Base-by-base conservation (phyloP, 306 rosid genomes). In the Oemleria cerasiformis region DNA sequence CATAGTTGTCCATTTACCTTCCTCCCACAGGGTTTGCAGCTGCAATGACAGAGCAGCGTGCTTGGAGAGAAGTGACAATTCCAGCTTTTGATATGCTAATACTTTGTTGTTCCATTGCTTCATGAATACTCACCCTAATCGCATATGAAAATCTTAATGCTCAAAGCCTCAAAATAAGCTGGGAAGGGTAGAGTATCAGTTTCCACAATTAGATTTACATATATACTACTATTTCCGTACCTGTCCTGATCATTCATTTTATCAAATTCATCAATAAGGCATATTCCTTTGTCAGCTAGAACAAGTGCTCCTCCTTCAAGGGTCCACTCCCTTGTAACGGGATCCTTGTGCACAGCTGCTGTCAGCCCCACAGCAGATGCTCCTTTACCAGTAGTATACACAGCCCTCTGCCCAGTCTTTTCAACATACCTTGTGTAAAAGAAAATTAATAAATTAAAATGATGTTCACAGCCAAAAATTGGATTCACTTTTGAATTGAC, bases 301-400 rank as follows among this genome's bases (percentile, higher is more conserved):
- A 94, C 99, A 77, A 94, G 99, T 70, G 99, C 99, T 39, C 99
- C 99, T 59, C 99, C 99, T 76, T 94, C 99, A 77, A 94, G 97
- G 67, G 97, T 94, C 99, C 99, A 94, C 80, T 94, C 99, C 86
- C 96, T 88, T 55, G 99, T 94, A 71, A 94, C 91, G 0, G 99
- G 99, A 78, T 94, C 99, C 87, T 83, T 94, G 85, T 94, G 99
- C 78, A 94, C 97, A 71, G 97, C 97, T 57, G 99, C 99, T 25
- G 99, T 94, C 67, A 94, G 99, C 77, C 99, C 99, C 76, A 94
- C 99, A n/a, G 99, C 99, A 53, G 99, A 91, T 82, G 99, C 99
- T 72, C 99, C 99, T 78, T 94, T 94, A 20, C 99, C 99, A 50
- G 99, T 91, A 48, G 99, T 94, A 83, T 94, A 94, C 69, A 94